Base-by-base conservation (phyloP, 805 yeast genomes). In the Nakazawaea ishiwadae region DNA sequence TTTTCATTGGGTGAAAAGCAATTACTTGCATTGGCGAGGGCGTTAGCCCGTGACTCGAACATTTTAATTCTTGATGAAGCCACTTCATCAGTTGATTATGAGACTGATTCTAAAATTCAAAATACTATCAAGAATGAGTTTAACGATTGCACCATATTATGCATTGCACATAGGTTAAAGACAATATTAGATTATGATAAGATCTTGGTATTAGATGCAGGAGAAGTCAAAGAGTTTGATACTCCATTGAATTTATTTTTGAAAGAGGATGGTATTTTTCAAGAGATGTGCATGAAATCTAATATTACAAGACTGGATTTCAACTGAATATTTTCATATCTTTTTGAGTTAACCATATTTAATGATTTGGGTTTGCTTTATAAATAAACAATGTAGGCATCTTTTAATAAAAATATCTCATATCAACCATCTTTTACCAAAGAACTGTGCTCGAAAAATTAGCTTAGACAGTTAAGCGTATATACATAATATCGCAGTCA, bases 11-110 rank as follows among this genome's bases (percentile, higher is more conserved):
- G 93, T 27, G 89, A 84, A 57, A 72, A 85, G 50, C 91, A 84
- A 59, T 68, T 83, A 50, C 64, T 88, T 56, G 86, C 95, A 10
- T 71, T 87, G 47, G 90, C 95, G 3, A 72, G 96, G 50, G 93
- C 96, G 0, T 66, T 88, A 54, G 80, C 87, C 39, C 72, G 88
- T 32, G 75, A 81, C 20, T 74, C 93, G 3, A 80, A 77, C 54
- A 79, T 87, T 44, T 66, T 87, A 43, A 86, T 88, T 44, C 62
- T 87, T 42, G 96, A 88, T 59, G 96, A 88, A 62, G 96, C 86
- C 19, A 81, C 87, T 1, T 75, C 84, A 1, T 73, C 80, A 37
- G 86, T 88, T 48, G 96, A 87, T 62, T 87, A 84, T 54, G 88
- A 83, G 54, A 87, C 96, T 0, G 96, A 87, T 59, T 70, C 82